A percentile compares a stretch with the other conserved stretches of the same genome.
phyloP scores from a whole-genome alignment of 306 rosid genomes.

The Fragaria iinumae region DNA sequence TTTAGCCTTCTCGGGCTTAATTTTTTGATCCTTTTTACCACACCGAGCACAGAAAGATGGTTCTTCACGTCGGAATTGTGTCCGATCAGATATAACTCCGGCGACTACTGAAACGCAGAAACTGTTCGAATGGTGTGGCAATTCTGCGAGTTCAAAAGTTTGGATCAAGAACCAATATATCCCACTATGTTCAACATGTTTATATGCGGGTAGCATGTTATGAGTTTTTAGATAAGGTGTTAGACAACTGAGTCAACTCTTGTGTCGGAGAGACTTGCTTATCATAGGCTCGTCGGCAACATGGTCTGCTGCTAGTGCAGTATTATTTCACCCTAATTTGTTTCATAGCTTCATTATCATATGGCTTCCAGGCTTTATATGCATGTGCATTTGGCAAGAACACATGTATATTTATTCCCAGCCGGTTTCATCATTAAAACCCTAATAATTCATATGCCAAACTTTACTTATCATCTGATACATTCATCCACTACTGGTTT shows the following conservation, averaged over 20 bases:
- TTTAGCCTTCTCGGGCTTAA: neutral
- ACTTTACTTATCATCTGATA: neutral
- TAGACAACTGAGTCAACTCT: neutral
- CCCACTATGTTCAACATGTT: neutral
- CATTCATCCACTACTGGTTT: neutral
- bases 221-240: neutral
- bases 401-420: neutral
- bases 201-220: conserved; percentile 10
- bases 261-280: neutral
- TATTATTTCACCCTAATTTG: neutral
- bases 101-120: neutral
- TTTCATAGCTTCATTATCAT: conserved; percentile 2
- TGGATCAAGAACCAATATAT: neutral
- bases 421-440: neutral
- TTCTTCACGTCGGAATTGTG: neutral
- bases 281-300: neutral
- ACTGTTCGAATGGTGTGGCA: neutral
- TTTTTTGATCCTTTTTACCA: neutral
- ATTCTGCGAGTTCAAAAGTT: neutral
- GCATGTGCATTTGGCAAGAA: conserved; percentile 1
- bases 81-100: neutral
- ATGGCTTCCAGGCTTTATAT: conserved; percentile 5
- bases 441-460: neutral
- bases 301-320: conserved; percentile 1
- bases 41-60: neutral